Evolutionary conservation across 164 flowering plant species (phyloP), one percentile per base, ranked within the genome.

Genomic region (Vitis labrusca): DNA sequence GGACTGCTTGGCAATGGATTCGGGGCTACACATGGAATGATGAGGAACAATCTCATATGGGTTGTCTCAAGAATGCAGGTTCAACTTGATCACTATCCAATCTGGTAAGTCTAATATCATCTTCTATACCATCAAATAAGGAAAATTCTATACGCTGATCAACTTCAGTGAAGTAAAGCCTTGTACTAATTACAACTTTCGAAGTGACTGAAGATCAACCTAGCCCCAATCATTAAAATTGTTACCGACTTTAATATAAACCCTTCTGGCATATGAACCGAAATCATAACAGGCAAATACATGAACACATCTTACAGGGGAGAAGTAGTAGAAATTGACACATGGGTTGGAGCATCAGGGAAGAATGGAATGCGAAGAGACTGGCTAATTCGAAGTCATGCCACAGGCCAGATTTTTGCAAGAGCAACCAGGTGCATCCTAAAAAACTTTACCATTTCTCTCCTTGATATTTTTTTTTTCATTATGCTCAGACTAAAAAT

Each of bases 281-380:
- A 37, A 9, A 48, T 16, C 50, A 48, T 13, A 30, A 30, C 30
- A 7, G 0, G 3, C 53, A 13, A 52, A 30, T 23, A 3, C 47
- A 47, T 60, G 44, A 15, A 47, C 57, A 16, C 50, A 17, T n/a
- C 19, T 66, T 69, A 61, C 82, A 87, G 88, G 89, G 91, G 91
- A 10, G 91, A 88, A 72, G 63, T 85, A 19, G 17, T 83, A 52
- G 91, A 84, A 61, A 76, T 88, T 27, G 89, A 88, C 72, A 88
- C 91, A 59, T 88, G 88, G 85, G 88, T 88, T 2, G 86, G 81
- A 65, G 85, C 84, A 63, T 81, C 85, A 15, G 89, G 89, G 58
- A 87, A 85, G 75, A 85, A 85, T 66, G 89, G 89, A 30, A 85
- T 87, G 86, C 60, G 88, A 48, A 69, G 89, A 27, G 89, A 87